Percentiles rank a stretch among this genome's conserved stretches.
These are phyloP conservation scores for Davidsoniella neocaledoniae DNA, from an alignment of 2,329 filamentous ascomycete genomes.

Conservation along the genomic window DNA sequence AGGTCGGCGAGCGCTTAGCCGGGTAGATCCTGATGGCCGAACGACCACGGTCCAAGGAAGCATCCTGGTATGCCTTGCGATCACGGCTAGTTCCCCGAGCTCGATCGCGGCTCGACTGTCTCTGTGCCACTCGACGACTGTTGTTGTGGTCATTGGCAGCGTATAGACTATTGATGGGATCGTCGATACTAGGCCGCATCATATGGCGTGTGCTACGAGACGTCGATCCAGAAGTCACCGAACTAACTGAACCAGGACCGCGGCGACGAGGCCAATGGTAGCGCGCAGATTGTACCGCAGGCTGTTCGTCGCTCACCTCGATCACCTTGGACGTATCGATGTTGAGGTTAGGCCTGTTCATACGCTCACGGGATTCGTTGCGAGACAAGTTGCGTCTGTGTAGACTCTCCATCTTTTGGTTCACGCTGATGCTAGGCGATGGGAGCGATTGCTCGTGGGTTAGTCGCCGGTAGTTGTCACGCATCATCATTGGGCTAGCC, in stretches of 20 bases:
- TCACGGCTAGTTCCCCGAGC: slow-evolving; percentile 18
- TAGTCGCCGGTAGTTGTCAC: slow-evolving; percentile 26
- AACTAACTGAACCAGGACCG: slow-evolving; percentile 40
- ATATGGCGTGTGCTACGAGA: slow-evolving; percentile 30
- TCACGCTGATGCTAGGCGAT: slow-evolving; percentile 40
- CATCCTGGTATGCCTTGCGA: slow-evolving; percentile 34
- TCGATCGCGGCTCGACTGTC: neutral
- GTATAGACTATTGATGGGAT: slow-evolving; percentile 76
- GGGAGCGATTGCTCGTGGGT: slow-evolving; percentile 32
- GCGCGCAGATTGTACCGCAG: slow-evolving; percentile 33
- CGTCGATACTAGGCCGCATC: slow-evolving; percentile 45
- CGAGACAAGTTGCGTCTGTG: slow-evolving; percentile 53
- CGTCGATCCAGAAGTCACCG: slow-evolving; percentile 39
- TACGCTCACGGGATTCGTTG: slow-evolving; percentile 61
- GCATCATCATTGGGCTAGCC: slow-evolving; percentile 48
- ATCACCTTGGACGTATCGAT: slow-evolving; percentile 7
- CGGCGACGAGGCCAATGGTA: slow-evolving; percentile 37
- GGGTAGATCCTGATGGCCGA: slow-evolving; percentile 48
- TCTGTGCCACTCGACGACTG: slow-evolving; percentile 13
- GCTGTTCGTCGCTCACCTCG: slow-evolving; percentile 21
- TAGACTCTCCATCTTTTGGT: slow-evolving; percentile 43
- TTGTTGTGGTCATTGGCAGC: slow-evolving; percentile 45
- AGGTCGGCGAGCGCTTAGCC: slow-evolving; percentile 73
- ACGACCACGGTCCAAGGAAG: slow-evolving; percentile 55
- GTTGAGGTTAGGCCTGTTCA: slow-evolving; percentile 35